Conservation (phyloP, 208 protist genomes). For the Giardia duodenalis region DNA sequence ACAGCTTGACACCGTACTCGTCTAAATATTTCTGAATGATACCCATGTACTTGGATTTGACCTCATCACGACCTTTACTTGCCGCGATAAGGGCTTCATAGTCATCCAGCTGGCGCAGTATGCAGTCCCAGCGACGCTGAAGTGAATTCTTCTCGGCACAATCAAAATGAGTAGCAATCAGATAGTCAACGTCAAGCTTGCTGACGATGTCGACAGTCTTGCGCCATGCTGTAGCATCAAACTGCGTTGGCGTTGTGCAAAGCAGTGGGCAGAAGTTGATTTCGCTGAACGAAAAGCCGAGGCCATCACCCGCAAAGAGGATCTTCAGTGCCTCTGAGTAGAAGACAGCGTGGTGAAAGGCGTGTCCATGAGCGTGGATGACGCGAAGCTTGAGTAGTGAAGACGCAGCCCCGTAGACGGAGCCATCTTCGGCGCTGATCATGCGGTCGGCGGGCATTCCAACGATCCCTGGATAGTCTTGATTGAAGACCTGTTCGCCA, state of each 20-base stretch:
- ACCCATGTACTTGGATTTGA: background rate
- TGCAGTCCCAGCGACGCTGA: background rate
- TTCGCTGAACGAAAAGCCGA: constrained; percentile 23
- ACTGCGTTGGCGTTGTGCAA: constrained; percentile 24
- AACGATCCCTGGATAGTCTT: background rate
- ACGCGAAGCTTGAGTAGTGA: background rate
- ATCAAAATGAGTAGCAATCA: constrained; percentile 27
- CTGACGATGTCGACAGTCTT: background rate
- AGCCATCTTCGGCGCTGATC: background rate
- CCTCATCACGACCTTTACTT: background rate
- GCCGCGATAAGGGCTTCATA: background rate
- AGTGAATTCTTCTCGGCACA: background rate
- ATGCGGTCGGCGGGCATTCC: background rate
- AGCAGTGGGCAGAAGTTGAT: constrained; percentile 9
- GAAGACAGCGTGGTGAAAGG: constrained; percentile 21
- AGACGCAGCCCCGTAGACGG: background rate
- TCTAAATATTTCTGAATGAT: background rate
- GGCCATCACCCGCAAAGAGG: background rate
- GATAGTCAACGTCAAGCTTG: background rate
- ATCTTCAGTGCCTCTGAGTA: background rate
- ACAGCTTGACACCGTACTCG: no score
- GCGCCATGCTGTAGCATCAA: constrained; percentile 17
- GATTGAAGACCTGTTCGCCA: constrained; percentile 10
- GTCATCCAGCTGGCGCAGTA: background rate
- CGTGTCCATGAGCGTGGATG: constrained; percentile 5